phyloP scores from a whole-genome alignment of 768 basidiomycete species.

The Mycena sanguinolenta region DNA sequence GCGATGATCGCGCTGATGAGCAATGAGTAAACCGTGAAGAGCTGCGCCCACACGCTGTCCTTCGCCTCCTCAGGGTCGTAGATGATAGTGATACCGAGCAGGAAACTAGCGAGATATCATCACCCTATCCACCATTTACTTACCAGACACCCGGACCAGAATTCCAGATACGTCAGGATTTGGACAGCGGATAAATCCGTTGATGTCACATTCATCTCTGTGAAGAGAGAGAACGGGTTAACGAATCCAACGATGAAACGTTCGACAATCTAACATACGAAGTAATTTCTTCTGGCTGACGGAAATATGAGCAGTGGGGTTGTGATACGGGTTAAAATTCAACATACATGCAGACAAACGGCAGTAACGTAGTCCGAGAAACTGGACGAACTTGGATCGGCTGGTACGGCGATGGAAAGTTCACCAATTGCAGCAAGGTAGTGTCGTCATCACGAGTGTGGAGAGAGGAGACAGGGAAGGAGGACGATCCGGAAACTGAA shows the following conservation, averaged over 20 bases:
- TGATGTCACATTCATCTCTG: slow-evolving; percentile 10
- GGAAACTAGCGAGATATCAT: slow-evolving; percentile 9
- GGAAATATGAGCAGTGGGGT: not conserved
- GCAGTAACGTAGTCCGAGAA: not conserved
- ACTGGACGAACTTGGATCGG: not conserved
- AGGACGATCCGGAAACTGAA: not conserved
- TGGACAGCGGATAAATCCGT: slow-evolving; percentile 5
- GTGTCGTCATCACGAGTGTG: not conserved
- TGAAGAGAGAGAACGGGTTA: not conserved
- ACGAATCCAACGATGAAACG: not conserved
- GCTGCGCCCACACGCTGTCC: slow-evolving; percentile 14
- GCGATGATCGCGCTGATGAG: slow-evolving; percentile 4
- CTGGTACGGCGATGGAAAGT: not conserved
- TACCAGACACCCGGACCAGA: slow-evolving; percentile 20
- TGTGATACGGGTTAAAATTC: not conserved
- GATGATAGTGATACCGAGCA: slow-evolving; percentile 15
- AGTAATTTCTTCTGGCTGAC: not conserved
- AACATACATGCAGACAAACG: not conserved
- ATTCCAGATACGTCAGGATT: slow-evolving; percentile 24
- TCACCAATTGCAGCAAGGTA: not conserved
- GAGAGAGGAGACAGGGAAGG: not conserved
- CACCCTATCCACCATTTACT: not conserved
- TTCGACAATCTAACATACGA: not conserved
- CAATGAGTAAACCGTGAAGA: slow-evolving; percentile 19
- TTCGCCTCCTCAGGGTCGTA: slow-evolving; percentile 7